Percentiles rank a stretch among this genome's conserved stretches.
phyloP scores from a whole-genome alignment of 2,329 filamentous ascomycete species.

The Cordyceps tenuipes region DNA sequence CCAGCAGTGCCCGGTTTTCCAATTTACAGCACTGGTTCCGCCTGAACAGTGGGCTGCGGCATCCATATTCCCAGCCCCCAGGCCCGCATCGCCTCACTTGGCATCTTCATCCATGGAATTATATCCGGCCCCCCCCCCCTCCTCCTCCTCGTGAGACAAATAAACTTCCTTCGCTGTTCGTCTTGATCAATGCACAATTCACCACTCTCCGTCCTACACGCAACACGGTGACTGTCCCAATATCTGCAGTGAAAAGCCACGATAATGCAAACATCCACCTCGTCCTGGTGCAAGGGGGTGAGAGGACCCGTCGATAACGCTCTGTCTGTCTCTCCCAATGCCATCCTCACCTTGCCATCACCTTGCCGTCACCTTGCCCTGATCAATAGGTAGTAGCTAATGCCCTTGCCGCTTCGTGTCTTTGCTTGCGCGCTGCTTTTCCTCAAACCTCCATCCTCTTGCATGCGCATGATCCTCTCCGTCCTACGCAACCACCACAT shows the following conservation, averaged over 20 bases:
- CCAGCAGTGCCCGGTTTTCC: background rate
- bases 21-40: background rate
- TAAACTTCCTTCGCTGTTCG: background rate
- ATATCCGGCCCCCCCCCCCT: background rate
- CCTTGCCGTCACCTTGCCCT: background rate
- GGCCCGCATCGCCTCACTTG: slow-evolving; percentile 1
- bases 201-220: too few relatives aligned
- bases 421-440: background rate
- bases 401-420: background rate
- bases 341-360: background rate
- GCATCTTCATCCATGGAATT: background rate
- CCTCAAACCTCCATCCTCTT: background rate
- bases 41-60: background rate
- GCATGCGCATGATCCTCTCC: background rate
- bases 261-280: slow-evolving; percentile 4
- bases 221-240: too few relatives aligned
- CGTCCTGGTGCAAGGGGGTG: background rate
- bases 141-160: background rate
- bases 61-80: background rate
- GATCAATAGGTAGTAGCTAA: background rate
- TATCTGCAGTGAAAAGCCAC: slow-evolving; percentile 7
- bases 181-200: background rate
- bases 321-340: background rate
- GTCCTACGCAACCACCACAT: background rate
- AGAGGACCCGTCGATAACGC: background rate